Base-by-base conservation (phyloP, 768 basidiomycete genomes). In the Boletus subparvulus region DNA sequence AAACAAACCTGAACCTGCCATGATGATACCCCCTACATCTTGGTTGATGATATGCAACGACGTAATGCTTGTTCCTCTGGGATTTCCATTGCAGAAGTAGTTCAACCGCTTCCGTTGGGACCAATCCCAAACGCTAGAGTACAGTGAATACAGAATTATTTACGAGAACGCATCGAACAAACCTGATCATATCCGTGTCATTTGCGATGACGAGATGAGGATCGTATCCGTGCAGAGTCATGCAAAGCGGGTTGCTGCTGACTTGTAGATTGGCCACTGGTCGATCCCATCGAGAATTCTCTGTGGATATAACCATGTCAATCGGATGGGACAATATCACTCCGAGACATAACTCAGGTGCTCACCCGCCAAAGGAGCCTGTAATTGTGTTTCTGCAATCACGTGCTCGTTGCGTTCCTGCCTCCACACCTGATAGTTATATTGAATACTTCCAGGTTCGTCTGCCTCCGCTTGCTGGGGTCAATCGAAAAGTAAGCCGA, bases 401-500 rank as follows among this genome's bases (percentile, higher is more conserved):
- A 94, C 82, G 54, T 84, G 79, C 62, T 98, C 94, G 65, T 97
- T 97, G 50, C 94, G 85, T 60, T 88, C 82, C 63, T 95, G 89
- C 60, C 95, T 80, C 95, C 95, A 98, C 0, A 94, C 84, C 66
- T 97, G 95, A 66, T 96, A 90, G 66, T 97, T 98, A 66, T 95
- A 98, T 61, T 89, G 86, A 33, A 90, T 76, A 61, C 92, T 95
- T 3, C 97, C 97, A 24, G 96, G 94, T 69, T 99, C 97, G 68
- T 98, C 95, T 3, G 87, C 87, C 68, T 98, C 96, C 8, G 91
- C 84, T 84, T 93, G 90, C 95, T 95, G 64, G 3, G 50, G 33
- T 60, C 26, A 47, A 33, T 55, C 48, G 59, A 42, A 35, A 47
- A n/a, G 62, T 56, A 56, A 67, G 56, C 50, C 43, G 14, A 13